Conservation (phyloP, 768 basidiomycete species). For the Mycena latifolia region DNA sequence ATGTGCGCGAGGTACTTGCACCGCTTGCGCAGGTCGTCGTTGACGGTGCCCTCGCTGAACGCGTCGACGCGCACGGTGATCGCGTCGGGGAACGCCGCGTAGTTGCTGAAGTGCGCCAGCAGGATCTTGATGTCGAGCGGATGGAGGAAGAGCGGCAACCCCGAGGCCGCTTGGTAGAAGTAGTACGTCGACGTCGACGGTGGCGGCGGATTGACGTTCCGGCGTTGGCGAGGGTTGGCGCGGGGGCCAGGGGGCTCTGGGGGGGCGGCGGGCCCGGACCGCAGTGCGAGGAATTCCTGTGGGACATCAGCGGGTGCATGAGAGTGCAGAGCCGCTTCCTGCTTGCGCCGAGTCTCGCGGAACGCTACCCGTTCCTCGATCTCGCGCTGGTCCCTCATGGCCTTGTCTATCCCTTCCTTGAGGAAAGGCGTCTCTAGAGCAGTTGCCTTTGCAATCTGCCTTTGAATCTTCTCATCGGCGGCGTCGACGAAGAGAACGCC, state of each 20-base stretch:
- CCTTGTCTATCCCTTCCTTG: conserved; percentile 72
- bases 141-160: conserved; percentile 92
- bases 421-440: conserved; percentile 82
- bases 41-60: conserved; percentile 81
- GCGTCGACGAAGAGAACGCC: conserved; percentile 84
- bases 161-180: conserved; percentile 95
- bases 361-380: conserved; percentile 58
- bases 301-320: conserved; percentile 57
- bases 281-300: conserved; percentile 67
- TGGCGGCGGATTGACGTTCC: conserved; percentile 88
- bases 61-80: conserved; percentile 88
- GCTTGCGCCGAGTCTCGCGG: conserved; percentile 45
- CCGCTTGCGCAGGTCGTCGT: conserved; percentile 93
- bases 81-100: conserved; percentile 85
- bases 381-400: conserved; percentile 67
- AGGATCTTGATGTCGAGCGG: conserved; percentile 97
- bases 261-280: conserved; percentile 40
- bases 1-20: conserved; percentile 97
- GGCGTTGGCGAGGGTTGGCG: conserved; percentile 69
- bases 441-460: conserved; percentile 83
- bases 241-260: conserved; percentile 42
- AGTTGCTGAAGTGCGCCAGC: conserved; percentile 83
- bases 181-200: conserved; percentile 93
- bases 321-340: conserved; percentile 39
- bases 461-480: conserved; percentile 80